A percentile compares a stretch with the other conserved stretches of the same genome.
These are phyloP conservation scores for Colletotrichum eremochloae DNA, from an alignment of 2,329 filamentous ascomycete genomes.

Conservation along the genomic window DNA sequence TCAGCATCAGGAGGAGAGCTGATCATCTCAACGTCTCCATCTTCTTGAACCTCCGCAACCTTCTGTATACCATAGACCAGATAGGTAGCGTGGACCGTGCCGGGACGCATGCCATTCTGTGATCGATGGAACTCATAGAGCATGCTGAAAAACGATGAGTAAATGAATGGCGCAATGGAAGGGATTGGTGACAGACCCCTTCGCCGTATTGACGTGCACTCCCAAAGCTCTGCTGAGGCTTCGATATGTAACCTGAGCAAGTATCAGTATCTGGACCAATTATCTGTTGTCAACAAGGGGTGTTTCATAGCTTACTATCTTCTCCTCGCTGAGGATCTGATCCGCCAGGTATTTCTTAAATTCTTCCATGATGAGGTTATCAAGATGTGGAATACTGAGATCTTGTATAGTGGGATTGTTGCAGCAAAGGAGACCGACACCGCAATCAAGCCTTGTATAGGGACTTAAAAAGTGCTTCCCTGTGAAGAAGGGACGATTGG, in stretches of 20 bases:
- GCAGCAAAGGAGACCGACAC: neutral
- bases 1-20: conserved; percentile 73
- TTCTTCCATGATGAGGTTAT: conserved; percentile 63
- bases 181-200: conserved; percentile 73
- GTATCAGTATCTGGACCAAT: conserved; percentile 39
- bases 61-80: conserved; percentile 80
- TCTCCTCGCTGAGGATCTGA: conserved; percentile 81
- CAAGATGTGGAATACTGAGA: neutral
- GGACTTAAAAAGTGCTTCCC: neutral
- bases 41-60: conserved; percentile 54
- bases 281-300: neutral
- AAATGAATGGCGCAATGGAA: conserved; percentile 18
- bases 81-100: conserved; percentile 92
- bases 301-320: conserved; percentile 67
- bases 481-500: conserved; percentile 5
- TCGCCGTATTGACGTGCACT: conserved; percentile 88
- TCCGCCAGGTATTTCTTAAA: conserved; percentile 81
- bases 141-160: conserved; percentile 76
- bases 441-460: neutral
- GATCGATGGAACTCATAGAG: conserved; percentile 86
- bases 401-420: no score
- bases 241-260: conserved; percentile 83
- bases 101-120: conserved; percentile 81
- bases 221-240: conserved; percentile 85
- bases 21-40: conserved; percentile 78